These are phyloP conservation scores for Coemansia sp. DNA, from an alignment of 192 early-diverging fungal genomes.

Conservation along the genomic window DNA sequence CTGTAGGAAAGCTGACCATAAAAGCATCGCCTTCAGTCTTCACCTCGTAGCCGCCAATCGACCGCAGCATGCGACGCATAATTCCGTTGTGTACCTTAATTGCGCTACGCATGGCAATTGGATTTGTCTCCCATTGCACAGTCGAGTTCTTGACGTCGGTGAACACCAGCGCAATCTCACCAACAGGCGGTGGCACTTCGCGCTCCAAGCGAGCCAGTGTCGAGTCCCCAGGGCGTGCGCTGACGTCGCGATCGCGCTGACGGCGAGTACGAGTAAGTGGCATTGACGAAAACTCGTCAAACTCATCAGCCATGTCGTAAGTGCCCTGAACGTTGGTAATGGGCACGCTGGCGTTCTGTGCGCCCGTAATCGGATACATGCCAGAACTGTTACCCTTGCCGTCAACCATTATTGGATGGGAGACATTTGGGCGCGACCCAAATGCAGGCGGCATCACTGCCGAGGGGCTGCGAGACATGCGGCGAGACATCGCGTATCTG, in stretches of 20 bases:
- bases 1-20: slow-evolving; percentile 87
- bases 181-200: slow-evolving; percentile 80
- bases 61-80: slow-evolving; percentile 78
- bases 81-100: slow-evolving; percentile 82
- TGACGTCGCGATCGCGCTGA: slow-evolving; percentile 49
- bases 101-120: slow-evolving; percentile 78
- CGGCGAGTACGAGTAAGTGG: slow-evolving; percentile 39
- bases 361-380: slow-evolving; percentile 22
- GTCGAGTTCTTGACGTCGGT: slow-evolving; percentile 96
- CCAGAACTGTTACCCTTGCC: slow-evolving; percentile 15
- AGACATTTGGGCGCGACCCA: slow-evolving; percentile 27
- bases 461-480: slow-evolving; percentile 50
- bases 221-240: slow-evolving; percentile 50
- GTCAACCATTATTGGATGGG: slow-evolving; percentile 20
- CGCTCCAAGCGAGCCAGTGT: slow-evolving; percentile 64
- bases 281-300: slow-evolving; percentile 46
- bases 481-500: slow-evolving; percentile 45
- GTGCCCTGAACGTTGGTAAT: slow-evolving; percentile 19
- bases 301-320: slow-evolving; percentile 44
- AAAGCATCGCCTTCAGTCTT: slow-evolving; percentile 95
- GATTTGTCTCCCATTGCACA: slow-evolving; percentile 84
- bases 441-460: slow-evolving; percentile 36
- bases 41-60: slow-evolving; percentile 88
- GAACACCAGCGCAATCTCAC: slow-evolving; percentile 83
- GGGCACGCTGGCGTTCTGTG: slow-evolving; percentile 10